Percentiles rank a stretch among this genome's conserved stretches.
Evolutionary conservation across 75 land plant species (phyloP).

Genomic region (Cryptomeria japonica): DNA sequence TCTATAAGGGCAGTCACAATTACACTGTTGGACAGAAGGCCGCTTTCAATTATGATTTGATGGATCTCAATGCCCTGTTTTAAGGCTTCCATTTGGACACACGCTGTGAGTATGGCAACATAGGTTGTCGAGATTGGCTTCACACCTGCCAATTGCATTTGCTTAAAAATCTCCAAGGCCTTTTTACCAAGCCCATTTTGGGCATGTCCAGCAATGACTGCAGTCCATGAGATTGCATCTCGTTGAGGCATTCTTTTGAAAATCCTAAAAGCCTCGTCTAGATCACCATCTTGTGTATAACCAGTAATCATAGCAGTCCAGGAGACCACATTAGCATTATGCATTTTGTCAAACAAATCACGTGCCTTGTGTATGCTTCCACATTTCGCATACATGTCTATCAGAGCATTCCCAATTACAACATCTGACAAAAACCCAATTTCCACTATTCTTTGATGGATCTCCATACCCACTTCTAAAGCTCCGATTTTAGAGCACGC

Average conservation of each 20-base stretch:
- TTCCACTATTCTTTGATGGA: slow-evolving; percentile 7
- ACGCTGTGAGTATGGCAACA: neutral
- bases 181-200: slow-evolving; percentile 3
- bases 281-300: slow-evolving; percentile 13
- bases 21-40: slow-evolving; percentile 20
- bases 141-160: slow-evolving; percentile 4
- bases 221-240: slow-evolving; percentile 16
- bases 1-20: slow-evolving; percentile 1
- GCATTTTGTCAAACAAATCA: slow-evolving; percentile 23
- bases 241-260: slow-evolving; percentile 8
- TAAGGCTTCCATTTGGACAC: neutral
- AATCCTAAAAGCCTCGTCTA: slow-evolving; percentile 2
- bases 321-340: slow-evolving; percentile 13
- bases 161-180: slow-evolving; percentile 8
- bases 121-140: neutral
- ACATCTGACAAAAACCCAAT: slow-evolving; percentile 16
- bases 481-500: slow-evolving; percentile 11
- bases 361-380: slow-evolving; percentile 17
- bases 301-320: slow-evolving; percentile 27
- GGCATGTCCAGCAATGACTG: slow-evolving; percentile 14
- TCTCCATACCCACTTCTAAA: slow-evolving; percentile 13
- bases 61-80: slow-evolving; percentile 12
- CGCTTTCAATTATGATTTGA: neutral
- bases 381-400: slow-evolving; percentile 30
- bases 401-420: slow-evolving; percentile 12